Conservation (phyloP, 208 protist species). For the Trypanosoma theileri region DNA sequence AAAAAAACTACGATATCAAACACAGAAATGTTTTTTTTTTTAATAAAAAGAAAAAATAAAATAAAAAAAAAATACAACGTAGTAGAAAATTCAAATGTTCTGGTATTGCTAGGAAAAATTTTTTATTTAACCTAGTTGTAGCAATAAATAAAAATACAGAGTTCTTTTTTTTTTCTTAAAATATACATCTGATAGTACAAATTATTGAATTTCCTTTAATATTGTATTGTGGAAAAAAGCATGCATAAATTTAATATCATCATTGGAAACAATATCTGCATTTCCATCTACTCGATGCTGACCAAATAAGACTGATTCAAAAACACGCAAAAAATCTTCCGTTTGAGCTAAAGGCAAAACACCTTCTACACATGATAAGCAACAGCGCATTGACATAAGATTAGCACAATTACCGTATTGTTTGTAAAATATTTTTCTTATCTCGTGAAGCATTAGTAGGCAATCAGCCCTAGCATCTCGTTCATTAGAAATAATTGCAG, state of each 20-base stretch:
- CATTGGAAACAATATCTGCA: constrained; percentile 54
- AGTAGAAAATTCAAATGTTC: neutral
- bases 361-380: constrained; percentile 73
- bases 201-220: constrained; percentile 72
- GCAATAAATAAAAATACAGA: too few relatives aligned
- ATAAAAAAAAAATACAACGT: neutral
- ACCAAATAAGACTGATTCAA: constrained; percentile 79
- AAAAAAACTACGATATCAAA: too few relatives aligned
- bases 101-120: neutral
- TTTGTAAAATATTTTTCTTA: constrained; percentile 46
- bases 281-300: constrained; percentile 58
- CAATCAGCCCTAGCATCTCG: constrained; percentile 73
- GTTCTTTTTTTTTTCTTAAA: too few relatives aligned
- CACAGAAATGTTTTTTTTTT: too few relatives aligned
- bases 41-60: too few relatives aligned
- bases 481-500: constrained; percentile 63
- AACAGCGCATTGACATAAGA: constrained; percentile 89
- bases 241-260: constrained; percentile 89
- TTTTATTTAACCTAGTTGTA: too few relatives aligned
- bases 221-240: constrained; percentile 88
- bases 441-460: constrained; percentile 71
- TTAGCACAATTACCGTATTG: constrained; percentile 58
- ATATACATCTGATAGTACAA: too few relatives aligned
- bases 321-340: constrained; percentile 77
- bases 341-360: constrained; percentile 52